Evolutionary conservation across 2,329 filamentous ascomycete genomes (phyloP), one percentile per base, ranked within the genome.

Genomic region (Domatiomyces globalis): DNA sequence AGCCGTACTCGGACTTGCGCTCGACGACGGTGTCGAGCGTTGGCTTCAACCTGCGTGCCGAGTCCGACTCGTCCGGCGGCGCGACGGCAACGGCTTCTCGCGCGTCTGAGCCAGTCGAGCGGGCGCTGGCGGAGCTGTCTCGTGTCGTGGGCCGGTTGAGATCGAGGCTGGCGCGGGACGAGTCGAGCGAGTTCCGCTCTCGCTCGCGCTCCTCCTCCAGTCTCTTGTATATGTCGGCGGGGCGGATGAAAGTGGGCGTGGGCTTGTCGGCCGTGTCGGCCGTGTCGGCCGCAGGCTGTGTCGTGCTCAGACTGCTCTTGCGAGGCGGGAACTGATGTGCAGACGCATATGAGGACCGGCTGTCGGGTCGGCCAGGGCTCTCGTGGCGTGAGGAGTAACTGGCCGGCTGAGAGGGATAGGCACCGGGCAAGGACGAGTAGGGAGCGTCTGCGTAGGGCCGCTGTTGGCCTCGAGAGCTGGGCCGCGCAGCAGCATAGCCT

Each of bases 191-290:
- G 51, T 73, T 72, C 39, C 74, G 69, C 57, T 78, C 74, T 57
- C 69, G 75, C 55, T 77, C 72, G 49, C 73, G 74, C 57, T 85
- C 83, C 58, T 86, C 82, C 49, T 78, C 78, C 64, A 83, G 73
- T 5, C 83, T 79, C 61, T 78, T 83, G 64, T 90, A 89, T 43
- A 89, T 83, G 58, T 94, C 86, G 10, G 83, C 78, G 1, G 87
- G 85, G 39, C 84, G 75, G 51, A 87, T 74, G 58, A 90, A 81
- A 0, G 50, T 50, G 25, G 56, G 54, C 42, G 54, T 52, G 9
- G 54, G 54, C 19, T 12, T 47, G 22, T 47, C 50, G 46, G 55
- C 51, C 8, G 53, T 52, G 33, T 42, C 43, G 20, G 19, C 15
- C 20, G 22, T 36, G 22, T 3, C 22, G 22, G 6, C 22, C 3